Evolutionary conservation across 164 flowering plant genomes (phyloP), one percentile per base, ranked within the genome.

Genomic region (Saururus chinensis): DNA sequence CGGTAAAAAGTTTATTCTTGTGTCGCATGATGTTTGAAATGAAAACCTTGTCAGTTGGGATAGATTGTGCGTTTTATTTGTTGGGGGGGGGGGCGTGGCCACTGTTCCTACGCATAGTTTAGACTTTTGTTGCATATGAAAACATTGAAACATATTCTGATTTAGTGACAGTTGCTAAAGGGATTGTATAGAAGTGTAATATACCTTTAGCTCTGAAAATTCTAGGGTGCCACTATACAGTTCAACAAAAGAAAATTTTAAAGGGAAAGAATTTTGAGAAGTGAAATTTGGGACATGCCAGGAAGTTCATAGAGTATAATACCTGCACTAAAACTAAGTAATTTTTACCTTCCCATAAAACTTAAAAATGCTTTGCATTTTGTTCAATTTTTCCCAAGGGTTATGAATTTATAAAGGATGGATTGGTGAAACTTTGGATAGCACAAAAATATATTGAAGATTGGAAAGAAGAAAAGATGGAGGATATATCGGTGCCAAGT

Each of bases 351-450:
- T 13, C 72, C 72, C 4, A 40, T 53, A 41, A 52, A 48, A 51
- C 35, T 71, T 20, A 71, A 59, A 59, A 23, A 30, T 66, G 72
- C 37, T 68, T 73, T 59, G 61, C 61, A 7, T 73, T 53, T 59
- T 73, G 75, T 60, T 68, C 66, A 0, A 24, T 73, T 13, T 73
- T 68, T 59, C 72, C 72, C 0, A 73, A 73, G 52, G 59, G 61
- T 16, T 40, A 59, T 24, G 20, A n/a, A 1, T 59, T 68, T 48
- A 17, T 24, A n/a, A 65, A 65, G 55, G 64, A 62, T 35, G n/a
- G 19, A 7, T 25, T 68, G 53, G 49, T 68, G 1, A 52, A 61
- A 23, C n/a, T 65, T 20, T 73, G 75, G 75, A 62, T 62, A 52
- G 66, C 66, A 24, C 54, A 63, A 53, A 66, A 66, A 7, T 63